These are phyloP conservation scores for Funneliformis mosseae DNA, from an alignment of 192 early-diverging fungal species.

Conservation along the genomic window DNA sequence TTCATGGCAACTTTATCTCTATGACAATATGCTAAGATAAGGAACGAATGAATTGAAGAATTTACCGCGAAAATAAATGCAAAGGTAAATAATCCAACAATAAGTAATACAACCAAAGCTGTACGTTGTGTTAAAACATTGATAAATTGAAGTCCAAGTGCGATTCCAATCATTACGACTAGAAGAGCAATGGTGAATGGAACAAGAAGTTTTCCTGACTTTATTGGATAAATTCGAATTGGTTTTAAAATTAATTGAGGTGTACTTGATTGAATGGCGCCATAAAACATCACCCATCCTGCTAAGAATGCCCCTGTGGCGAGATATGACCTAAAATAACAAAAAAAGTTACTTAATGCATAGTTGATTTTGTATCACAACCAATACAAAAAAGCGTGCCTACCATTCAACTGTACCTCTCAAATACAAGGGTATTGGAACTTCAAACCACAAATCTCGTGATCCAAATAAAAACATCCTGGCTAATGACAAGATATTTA, in stretches of 20 bases:
- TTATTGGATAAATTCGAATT: constrained; percentile 24
- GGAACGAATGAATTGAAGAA: constrained; percentile 34
- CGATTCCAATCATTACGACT: background rate
- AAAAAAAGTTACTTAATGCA: too few relatives aligned
- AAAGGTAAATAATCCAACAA: constrained; percentile 23
- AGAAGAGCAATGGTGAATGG: constrained; percentile 21
- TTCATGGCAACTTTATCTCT: constrained; percentile 33
- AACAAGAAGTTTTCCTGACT: background rate
- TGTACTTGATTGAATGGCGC: constrained; percentile 46
- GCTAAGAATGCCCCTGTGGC: constrained; percentile 43
- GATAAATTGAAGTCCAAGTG: constrained; percentile 9
- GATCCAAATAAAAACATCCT: constrained; percentile 52
- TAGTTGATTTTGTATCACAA: background rate
- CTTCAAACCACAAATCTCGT: constrained; percentile 51
- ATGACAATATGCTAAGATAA: constrained; percentile 35
- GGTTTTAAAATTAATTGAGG: constrained; percentile 40
- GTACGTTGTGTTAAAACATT: background rate
- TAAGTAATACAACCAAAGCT: background rate
- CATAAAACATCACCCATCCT: constrained; percentile 51
- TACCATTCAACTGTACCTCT: constrained; percentile 43
- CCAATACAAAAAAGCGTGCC: background rate
- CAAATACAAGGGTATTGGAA: constrained; percentile 42
- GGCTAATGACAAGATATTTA: constrained; percentile 45
- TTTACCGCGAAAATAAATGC: constrained; percentile 34
- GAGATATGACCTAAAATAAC: constrained; percentile 34